Evolutionary conservation across 1,284 basidiomycete genomes (phyloP), one percentile per base, ranked within the genome.

Genomic region (Trichosporon coremiiforme): DNA sequence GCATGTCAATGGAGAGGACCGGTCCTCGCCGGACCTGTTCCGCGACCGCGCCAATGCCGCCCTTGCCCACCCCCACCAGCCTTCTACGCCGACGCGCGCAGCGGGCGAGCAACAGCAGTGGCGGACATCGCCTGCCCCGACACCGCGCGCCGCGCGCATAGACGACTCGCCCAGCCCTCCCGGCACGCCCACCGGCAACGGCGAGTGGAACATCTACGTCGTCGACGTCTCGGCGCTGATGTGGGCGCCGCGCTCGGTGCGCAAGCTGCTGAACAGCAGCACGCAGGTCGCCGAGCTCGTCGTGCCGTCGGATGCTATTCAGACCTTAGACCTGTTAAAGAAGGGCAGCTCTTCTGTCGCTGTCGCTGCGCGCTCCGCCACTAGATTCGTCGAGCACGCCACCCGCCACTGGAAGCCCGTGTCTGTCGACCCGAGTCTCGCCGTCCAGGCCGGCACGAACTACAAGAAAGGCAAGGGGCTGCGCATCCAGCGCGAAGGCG

Each of bases 291-390:
- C 68, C 66, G 82, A 83, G 68, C 79, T 95, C 68, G 88, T 97
- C 69, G 86, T 97, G 50, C 94, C 94, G 1, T 87, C 93, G 25
- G 94, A 96, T 87, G 94, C 91, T 4, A 87, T 96, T 35, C 94
- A 93, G 78, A 96, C 94, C 0, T 88, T 97, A n/a, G 94, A 97
- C 80, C 85, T 95, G 4, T 88, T 96, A 75, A 97, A 97, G 86
- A 96, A 95, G 80, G 94, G 94, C 1, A 89, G 89, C 0, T 90
- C 87, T 38, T 84, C 88, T 0, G 87, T 93, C 22, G 93, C 93
- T 0, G 88, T 91, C 75, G 89, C 90, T 15, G 94, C 94, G 10
- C 78, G 84, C 15, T 70, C 78, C 9, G 81, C 82, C 0, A 78
- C 84, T 0, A 76, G 84, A 8, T 84, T 79, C 71, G 77, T 83